Percentiles rank a stretch among this genome's conserved stretches.
These are phyloP conservation scores for Microdochium paspali DNA, from an alignment of 2,329 filamentous ascomycete species.

Conservation along the genomic window DNA sequence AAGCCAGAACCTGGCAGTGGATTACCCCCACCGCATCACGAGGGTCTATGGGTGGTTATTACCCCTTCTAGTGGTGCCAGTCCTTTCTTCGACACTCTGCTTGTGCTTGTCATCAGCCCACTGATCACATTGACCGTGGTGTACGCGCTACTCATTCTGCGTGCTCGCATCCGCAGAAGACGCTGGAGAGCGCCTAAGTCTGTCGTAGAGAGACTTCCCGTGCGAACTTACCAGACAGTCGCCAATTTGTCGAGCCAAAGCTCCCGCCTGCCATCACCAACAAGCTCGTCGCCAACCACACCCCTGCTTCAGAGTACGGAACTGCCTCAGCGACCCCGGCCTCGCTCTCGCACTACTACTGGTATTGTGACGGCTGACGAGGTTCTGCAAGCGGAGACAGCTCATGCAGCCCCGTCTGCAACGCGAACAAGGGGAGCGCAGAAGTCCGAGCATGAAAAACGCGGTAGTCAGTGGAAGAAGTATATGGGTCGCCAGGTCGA, in stretches of 20 bases:
- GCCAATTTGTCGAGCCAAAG: slow-evolving; percentile 48
- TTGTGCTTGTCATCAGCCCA: slow-evolving; percentile 94
- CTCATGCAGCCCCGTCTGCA: slow-evolving; percentile 25
- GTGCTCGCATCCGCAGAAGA: slow-evolving; percentile 78
- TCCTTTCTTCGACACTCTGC: slow-evolving; percentile 89
- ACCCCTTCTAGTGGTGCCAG: slow-evolving; percentile 83
- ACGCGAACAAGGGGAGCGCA: slow-evolving; percentile 11
- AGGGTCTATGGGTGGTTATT: slow-evolving; percentile 93
- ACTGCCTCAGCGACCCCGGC: slow-evolving; percentile 38
- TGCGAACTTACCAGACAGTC: slow-evolving; percentile 90
- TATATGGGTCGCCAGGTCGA: slow-evolving; percentile 66
- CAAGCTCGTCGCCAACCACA: slow-evolving; percentile 62
- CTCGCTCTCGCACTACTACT: slow-evolving; percentile 57
- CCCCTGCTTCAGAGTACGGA: slow-evolving; percentile 60
- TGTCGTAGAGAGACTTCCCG: slow-evolving; percentile 86
- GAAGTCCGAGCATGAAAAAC: slow-evolving; percentile 38
- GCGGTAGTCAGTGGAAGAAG: slow-evolving; percentile 51
- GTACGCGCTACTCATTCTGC: slow-evolving; percentile 77
- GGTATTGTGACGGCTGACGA: slow-evolving; percentile 44
- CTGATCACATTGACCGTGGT: slow-evolving; percentile 88
- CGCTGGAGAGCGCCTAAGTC: slow-evolving; percentile 97
- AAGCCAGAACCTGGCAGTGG: slow-evolving; percentile 14
- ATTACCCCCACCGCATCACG: slow-evolving; percentile 38
- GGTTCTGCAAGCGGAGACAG: slow-evolving; percentile 31
- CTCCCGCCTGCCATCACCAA: slow-evolving; percentile 52